Evolutionary conservation across 345 rosid species (phyloP).

Genomic region (Gossypium turneri): DNA sequence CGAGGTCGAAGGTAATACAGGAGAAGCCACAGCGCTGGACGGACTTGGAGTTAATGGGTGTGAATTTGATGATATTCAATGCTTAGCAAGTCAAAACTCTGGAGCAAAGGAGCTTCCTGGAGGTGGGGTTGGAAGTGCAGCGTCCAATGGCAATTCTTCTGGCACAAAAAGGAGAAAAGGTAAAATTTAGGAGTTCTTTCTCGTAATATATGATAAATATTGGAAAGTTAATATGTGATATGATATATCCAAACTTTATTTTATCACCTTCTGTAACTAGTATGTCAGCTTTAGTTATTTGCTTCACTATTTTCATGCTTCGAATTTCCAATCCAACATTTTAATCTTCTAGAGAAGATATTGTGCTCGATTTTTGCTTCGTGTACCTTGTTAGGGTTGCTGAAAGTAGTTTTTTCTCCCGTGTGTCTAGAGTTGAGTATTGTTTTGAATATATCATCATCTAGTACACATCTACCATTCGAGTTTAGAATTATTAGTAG

Average conservation of each 20-base stretch:
- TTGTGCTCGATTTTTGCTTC: not conserved
- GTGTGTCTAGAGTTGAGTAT: not conserved
- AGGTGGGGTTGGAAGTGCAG: constrained; percentile 42
- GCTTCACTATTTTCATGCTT: not conserved
- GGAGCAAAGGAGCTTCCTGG: constrained; percentile 41
- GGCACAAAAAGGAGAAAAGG: constrained; percentile 64
- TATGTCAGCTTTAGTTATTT: not conserved
- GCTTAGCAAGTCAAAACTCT: constrained; percentile 52
- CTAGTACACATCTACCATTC: too few species aligned
- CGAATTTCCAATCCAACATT: not conserved
- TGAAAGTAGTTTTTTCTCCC: not conserved
- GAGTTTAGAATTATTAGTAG: too few species aligned
- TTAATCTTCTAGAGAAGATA: not conserved
- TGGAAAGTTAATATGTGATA: not conserved
- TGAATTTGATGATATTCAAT: constrained; percentile 65
- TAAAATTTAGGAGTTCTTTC: constrained; percentile 24
- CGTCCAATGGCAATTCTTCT: constrained; percentile 37
- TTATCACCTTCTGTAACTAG: not conserved
- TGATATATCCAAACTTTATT: not conserved
- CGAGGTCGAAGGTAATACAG: constrained; percentile 44
- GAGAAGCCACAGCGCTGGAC: constrained; percentile 40
- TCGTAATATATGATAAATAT: constrained; percentile 1
- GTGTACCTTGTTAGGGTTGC: not conserved
- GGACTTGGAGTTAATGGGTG: constrained; percentile 52
- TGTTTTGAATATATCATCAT: too few species aligned